These are phyloP conservation scores for Ricinus communis DNA, from an alignment of 345 rosid species.

Conservation along the genomic window DNA sequence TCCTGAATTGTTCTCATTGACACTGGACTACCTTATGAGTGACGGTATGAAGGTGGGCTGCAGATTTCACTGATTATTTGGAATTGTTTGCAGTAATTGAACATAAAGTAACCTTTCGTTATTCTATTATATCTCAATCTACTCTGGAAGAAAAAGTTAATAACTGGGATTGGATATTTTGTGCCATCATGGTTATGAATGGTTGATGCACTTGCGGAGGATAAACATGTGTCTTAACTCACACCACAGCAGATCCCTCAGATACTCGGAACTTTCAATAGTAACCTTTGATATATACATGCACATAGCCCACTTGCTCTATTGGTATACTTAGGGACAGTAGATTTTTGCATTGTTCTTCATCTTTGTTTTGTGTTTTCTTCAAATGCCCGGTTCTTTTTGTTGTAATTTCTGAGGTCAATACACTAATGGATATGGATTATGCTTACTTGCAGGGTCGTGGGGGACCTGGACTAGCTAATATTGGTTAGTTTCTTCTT, in stretches of 20 bases:
- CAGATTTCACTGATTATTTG: background rate
- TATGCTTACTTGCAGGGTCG: conserved; percentile 63
- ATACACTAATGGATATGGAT: conserved; percentile 14
- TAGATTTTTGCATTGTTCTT: background rate
- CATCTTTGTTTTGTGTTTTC: background rate
- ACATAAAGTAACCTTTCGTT: background rate
- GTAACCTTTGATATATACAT: background rate
- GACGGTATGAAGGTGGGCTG: background rate
- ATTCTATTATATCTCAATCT: background rate
- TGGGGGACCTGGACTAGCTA: conserved; percentile 76
- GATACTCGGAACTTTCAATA: background rate
- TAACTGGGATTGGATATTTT: too few species aligned
- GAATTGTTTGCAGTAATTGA: background rate
- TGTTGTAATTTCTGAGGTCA: conserved; percentile 8
- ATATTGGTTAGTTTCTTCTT: conserved; percentile 49
- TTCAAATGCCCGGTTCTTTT: background rate
- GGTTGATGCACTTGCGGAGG: background rate
- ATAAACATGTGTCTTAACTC: background rate
- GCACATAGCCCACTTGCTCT: background rate
- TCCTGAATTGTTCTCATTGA: background rate
- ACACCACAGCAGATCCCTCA: background rate
- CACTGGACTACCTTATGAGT: background rate
- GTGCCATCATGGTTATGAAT: background rate
- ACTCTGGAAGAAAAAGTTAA: background rate
- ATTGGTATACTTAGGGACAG: background rate